These are phyloP conservation scores for Phytophthora sp. DNA, from an alignment of 352 stramenopile genomes.

Conservation along the genomic window DNA sequence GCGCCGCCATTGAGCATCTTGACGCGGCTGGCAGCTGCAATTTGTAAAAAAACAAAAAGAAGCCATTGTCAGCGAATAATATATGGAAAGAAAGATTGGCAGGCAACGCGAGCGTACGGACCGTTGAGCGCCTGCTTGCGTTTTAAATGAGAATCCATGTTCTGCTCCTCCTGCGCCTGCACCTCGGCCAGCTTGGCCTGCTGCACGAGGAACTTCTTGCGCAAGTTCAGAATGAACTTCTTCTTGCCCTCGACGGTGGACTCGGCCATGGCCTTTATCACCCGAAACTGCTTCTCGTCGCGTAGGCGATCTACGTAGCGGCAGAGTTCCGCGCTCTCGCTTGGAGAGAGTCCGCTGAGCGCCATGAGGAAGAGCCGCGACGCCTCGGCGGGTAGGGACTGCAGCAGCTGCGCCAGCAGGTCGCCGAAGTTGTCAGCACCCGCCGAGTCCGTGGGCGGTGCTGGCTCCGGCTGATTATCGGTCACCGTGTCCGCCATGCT, in stretches of 20 bases:
- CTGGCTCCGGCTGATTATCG: constrained; percentile 44
- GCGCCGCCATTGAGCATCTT: constrained; percentile 69
- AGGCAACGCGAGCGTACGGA: constrained; percentile 40
- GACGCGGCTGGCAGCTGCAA: constrained; percentile 63
- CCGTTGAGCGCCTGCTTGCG: constrained; percentile 74
- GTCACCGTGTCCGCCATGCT: constrained; percentile 36
- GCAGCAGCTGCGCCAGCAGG: constrained; percentile 75
- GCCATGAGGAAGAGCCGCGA: constrained; percentile 78
- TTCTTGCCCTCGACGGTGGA: constrained; percentile 81
- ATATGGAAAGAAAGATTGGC: constrained; percentile 4
- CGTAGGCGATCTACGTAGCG: constrained; percentile 76
- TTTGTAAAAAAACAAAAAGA: constrained; percentile 15
- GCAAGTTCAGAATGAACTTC: constrained; percentile 72
- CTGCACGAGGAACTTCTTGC: constrained; percentile 75
- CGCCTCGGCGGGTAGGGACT: constrained; percentile 72
- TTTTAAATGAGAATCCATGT: constrained; percentile 72
- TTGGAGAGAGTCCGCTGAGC: constrained; percentile 72
- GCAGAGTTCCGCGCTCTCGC: constrained; percentile 78
- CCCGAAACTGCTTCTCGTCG: constrained; percentile 86
- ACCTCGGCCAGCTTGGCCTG: constrained; percentile 61
- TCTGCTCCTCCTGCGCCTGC: constrained; percentile 58
- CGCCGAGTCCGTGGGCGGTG: constrained; percentile 32
- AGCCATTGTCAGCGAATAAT: constrained; percentile 7
- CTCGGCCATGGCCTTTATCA: constrained; percentile 87
- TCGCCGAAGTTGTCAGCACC: constrained; percentile 66